phyloP scores from a whole-genome alignment of 163 green algal genomes.

The Volvox carteri region DNA sequence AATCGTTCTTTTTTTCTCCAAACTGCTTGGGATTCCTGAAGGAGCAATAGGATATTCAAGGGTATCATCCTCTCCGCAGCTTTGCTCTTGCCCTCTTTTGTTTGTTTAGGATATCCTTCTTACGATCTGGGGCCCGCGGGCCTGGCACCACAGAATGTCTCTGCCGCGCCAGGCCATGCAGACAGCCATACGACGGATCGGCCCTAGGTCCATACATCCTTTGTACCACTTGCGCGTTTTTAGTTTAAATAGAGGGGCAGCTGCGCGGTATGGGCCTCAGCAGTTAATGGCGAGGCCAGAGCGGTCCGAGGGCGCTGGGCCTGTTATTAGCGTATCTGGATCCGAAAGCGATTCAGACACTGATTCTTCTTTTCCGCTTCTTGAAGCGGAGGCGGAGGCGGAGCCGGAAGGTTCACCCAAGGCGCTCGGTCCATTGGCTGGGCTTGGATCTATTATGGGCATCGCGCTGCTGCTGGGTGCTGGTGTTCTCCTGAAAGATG shows the following conservation, averaged over 20 bases:
- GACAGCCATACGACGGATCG: not conserved
- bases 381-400: constrained; percentile 7
- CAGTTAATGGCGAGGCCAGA: constrained; percentile 1
- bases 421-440: constrained; percentile 37
- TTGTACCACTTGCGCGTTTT: not conserved
- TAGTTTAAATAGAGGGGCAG: not conserved
- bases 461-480: constrained; percentile 72
- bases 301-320: not conserved
- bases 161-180: constrained; percentile 15
- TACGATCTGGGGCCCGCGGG: constrained; percentile 21
- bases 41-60: not conserved
- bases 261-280: constrained; percentile 4
- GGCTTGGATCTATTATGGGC: constrained; percentile 61
- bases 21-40: too few species aligned
- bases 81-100: not conserved
- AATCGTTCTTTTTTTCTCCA: too few species aligned
- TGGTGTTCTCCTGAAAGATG: constrained; percentile 75
- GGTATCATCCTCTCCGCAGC: not conserved
- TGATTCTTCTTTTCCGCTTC: not conserved
- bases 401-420: not conserved
- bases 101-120: not conserved
- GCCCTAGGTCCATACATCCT: not conserved
- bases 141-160: not conserved
- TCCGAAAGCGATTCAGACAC: constrained; percentile 26
- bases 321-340: not conserved